Conservation (phyloP, 2,329 filamentous ascomycete genomes). For the Cladosporium sp. region DNA sequence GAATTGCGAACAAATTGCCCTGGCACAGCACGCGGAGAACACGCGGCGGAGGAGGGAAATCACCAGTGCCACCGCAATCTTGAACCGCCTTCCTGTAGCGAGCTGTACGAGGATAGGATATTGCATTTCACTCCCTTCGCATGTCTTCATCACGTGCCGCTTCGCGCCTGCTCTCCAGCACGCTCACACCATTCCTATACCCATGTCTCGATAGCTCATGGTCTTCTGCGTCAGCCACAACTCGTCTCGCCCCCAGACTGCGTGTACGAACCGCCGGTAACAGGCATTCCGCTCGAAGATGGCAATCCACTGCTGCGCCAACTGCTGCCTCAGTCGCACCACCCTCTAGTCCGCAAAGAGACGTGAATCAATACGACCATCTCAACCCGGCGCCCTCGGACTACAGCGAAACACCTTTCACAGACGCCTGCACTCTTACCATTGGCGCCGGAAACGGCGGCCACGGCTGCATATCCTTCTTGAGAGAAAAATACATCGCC, state of each 20-base stretch:
- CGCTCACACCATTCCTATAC: constrained; percentile 49
- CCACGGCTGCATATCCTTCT: constrained; percentile 90
- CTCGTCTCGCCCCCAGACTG: neutral
- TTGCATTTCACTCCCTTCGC: neutral
- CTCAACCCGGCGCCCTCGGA: constrained; percentile 82
- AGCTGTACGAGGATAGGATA: neutral
- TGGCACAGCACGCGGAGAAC: neutral
- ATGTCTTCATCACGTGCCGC: constrained; percentile 14
- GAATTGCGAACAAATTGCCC: neutral
- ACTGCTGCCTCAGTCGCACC: constrained; percentile 21
- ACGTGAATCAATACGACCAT: constrained; percentile 44
- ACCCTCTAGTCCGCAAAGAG: constrained; percentile 13
- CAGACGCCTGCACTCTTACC: constrained; percentile 78
- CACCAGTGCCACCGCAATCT: neutral
- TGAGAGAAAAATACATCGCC: constrained; percentile 84
- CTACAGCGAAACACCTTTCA: constrained; percentile 79
- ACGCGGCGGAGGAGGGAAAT: neutral
- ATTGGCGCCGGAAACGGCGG: constrained; percentile 80
- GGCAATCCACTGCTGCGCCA: constrained; percentile 26
- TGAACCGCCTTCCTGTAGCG: neutral
- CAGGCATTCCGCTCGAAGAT: constrained; percentile 25
- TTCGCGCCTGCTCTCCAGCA: constrained; percentile 34
- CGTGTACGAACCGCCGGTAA: constrained; percentile 3
- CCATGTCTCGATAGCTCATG: constrained; percentile 40
- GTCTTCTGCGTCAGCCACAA: constrained; percentile 7